These are phyloP conservation scores for Platanthera zijinensis DNA, from an alignment of 106 monocot genomes.

Conservation along the genomic window DNA sequence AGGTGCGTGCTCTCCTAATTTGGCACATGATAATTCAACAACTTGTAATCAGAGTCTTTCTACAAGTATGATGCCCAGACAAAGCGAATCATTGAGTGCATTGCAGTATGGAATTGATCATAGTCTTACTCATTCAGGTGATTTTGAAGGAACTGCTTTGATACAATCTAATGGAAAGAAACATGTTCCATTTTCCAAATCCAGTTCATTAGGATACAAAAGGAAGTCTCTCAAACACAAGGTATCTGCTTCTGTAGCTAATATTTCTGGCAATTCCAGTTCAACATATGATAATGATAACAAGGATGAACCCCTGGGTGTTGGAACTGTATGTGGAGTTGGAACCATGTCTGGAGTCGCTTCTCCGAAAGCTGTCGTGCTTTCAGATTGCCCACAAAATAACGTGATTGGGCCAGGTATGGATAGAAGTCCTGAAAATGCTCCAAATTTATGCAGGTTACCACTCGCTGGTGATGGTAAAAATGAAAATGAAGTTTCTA, in stretches of 20 bases:
- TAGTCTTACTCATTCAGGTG: neutral
- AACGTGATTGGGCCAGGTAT: slow-evolving; percentile 6
- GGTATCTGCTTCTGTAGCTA: slow-evolving; percentile 1
- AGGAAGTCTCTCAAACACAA: slow-evolving; percentile 26
- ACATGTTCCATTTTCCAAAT: slow-evolving; percentile 7
- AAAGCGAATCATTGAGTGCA: slow-evolving; percentile 3
- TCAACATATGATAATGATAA: slow-evolving; percentile 14
- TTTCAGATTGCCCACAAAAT: slow-evolving; percentile 8
- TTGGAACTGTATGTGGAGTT: neutral
- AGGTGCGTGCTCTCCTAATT: slow-evolving; percentile 6
- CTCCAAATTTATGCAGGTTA: slow-evolving; percentile 2
- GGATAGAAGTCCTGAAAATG: neutral
- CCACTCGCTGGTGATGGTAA: slow-evolving; percentile 1
- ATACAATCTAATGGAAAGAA: slow-evolving; percentile 13
- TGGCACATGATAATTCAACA: slow-evolving; percentile 5
- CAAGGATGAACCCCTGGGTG: neutral
- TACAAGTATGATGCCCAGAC: neutral
- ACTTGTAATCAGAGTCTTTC: slow-evolving; percentile 6
- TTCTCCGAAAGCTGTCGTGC: neutral
- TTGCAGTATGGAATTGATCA: neutral
- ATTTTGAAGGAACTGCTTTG: slow-evolving; percentile 2
- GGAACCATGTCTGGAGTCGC: neutral
- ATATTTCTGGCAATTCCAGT: slow-evolving; percentile 8
- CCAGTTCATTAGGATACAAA: slow-evolving; percentile 16
- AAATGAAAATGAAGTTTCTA: slow-evolving; percentile 2